Evolutionary conservation across 352 stramenopile species (phyloP), one percentile per base, ranked within the genome.

Genomic region (Globisporangium mamillatum): DNA sequence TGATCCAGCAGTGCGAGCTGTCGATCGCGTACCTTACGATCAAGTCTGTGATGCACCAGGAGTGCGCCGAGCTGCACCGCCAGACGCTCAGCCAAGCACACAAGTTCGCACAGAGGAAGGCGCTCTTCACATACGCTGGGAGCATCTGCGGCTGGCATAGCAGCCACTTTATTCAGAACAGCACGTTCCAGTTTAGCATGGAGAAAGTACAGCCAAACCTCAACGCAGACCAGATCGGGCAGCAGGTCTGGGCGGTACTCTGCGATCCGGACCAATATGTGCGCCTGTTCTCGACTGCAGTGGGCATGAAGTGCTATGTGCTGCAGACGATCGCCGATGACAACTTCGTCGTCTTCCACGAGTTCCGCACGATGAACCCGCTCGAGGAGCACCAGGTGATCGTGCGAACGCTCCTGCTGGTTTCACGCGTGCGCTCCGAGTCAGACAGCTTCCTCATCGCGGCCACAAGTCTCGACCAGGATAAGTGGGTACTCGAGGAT

Each of bases 311-410:
- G 29, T 34, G 29, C 4, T 34, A 34, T 8, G 29, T 34, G 29
- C 29, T 34, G 29, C 29, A 34, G 7, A 34, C 3, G 29, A 34
- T 34, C 29, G 29, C 4, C 29, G 29, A 3, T 4, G 29, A 34
- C 29, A 34, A 34, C 7, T 8, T 34, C 29, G 29, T 8, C 29
- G 24, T 59, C 3, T 56, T 66, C 32, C 67, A 72, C 38, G 67
- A 72, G 53, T 34, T 55, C 46, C 50, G 29, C 25, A 44, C 52
- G 27, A 72, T 72, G 67, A 29, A 67, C 53, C 27, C 60, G 38
- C 16, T 20, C 27, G 52, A 57, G 24, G 32, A 48, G 29, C 20
- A 20, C 27, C 18, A n/a, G 9, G 25, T 3, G 5, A 10, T 63
- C 38, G 14, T 60, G 5, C 59, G 60, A 6, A 60, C 55, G 4